These are phyloP conservation scores for Brettanomyces sp. DNA, from an alignment of 805 yeast species.

Conservation along the genomic window DNA sequence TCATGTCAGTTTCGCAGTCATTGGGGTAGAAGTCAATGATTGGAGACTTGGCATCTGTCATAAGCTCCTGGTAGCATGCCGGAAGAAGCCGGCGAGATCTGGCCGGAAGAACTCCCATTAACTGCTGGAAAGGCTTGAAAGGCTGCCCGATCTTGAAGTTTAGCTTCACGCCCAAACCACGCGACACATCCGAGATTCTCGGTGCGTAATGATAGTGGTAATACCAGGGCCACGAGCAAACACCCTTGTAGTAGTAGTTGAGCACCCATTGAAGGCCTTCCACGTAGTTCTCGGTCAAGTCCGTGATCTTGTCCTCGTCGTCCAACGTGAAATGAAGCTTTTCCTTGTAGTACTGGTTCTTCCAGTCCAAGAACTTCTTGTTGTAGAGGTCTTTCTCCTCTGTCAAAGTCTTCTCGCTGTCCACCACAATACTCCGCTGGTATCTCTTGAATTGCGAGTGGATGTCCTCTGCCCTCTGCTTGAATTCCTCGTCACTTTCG, in stretches of 20 bases:
- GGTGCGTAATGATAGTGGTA: constrained; percentile 89
- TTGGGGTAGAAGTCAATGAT: constrained; percentile 85
- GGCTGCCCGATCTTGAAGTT: constrained; percentile 66
- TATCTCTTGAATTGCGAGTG: constrained; percentile 53
- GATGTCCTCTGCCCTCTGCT: constrained; percentile 39
- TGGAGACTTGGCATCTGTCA: constrained; percentile 82
- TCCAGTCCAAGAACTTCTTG: constrained; percentile 72
- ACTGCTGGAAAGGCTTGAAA: constrained; percentile 86
- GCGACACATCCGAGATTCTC: constrained; percentile 75
- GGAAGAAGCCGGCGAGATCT: constrained; percentile 81
- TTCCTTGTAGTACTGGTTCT: constrained; percentile 73
- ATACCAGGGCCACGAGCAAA: constrained; percentile 95
- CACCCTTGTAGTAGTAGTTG: constrained; percentile 81
- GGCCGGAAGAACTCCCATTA: constrained; percentile 96
- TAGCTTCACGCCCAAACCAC: constrained; percentile 59
- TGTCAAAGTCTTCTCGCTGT: constrained; percentile 43
- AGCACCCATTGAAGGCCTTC: constrained; percentile 98
- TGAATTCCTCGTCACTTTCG: constrained; percentile 59
- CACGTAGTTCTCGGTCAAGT: constrained; percentile 68
- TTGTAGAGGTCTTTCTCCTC: constrained; percentile 58
- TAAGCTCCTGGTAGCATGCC: constrained; percentile 60
- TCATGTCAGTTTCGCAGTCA: constrained; percentile 79
- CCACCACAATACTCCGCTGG: constrained; percentile 54
- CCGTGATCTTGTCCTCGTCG: constrained; percentile 50
- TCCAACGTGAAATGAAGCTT: constrained; percentile 63